Evolutionary conservation across 1,284 basidiomycete species (phyloP), one percentile per base, ranked within the genome.

Genomic region (Mycena citricolor): DNA sequence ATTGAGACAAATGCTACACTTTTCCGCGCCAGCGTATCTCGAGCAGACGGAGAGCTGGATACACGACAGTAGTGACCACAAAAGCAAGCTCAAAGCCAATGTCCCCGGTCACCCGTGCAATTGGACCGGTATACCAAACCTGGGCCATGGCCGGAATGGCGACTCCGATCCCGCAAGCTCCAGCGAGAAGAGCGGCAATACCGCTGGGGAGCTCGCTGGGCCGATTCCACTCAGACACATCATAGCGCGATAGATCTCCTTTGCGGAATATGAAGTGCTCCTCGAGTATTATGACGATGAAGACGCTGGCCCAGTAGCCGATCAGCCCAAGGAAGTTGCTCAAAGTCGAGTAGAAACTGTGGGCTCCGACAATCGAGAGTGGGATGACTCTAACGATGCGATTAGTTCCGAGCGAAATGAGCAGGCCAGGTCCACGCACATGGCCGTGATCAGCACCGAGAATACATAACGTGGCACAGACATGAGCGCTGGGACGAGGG

Each of bases 391-490:
- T 60, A 31, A 24, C 10, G 6, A 28, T n/a, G n/a, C 44, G 14
- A n/a, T n/a, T n/a, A n/a, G n/a, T n/a, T n/a, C n/a, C n/a, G 16
- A 40, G 42, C 19, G 19, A 14, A 24, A 30, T 37, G 42, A 41
- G 14, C 30, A 20, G 28, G 24, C 32, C 11, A n/a, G n/a, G n/a
- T n/a, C n/a, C 8, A 72, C 82, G 52, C 53, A 86, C 86, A 97
- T 82, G 1, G 83, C 90, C 1, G 83, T 87, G 1, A 85, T 83
- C 31, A 93, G 61, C 14, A 95, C 59, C 0, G 93, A 90, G 62
- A 95, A 90, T 33, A 92, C 70, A 61, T 93, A 95, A 58, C 94
- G 74, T 0, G 94, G 94, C 11, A 97, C 79, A 24, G 61, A 56
- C 11, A 74, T 68, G 14, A 83, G 62, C n/a, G 65, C 75, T 0